Evolutionary conservation across 371 early-diverging fungal species (phyloP), one percentile per base, ranked within the genome.

Genomic region (Smittium mucronatum): DNA sequence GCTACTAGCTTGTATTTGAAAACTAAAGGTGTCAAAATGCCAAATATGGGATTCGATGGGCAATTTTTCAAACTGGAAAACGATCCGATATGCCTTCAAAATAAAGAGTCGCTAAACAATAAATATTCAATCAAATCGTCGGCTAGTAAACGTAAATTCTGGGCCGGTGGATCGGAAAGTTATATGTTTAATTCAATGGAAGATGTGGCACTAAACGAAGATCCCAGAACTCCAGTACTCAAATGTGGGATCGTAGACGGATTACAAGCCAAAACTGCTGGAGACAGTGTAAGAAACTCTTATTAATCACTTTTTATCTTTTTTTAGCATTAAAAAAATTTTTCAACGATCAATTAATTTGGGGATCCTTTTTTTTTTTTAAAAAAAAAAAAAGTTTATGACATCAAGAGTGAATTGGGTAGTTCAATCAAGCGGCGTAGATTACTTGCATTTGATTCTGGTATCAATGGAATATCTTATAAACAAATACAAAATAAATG

Each of bases 361-460:
- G n/a, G n/a, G n/a, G n/a, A n/a, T n/a, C n/a, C n/a, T n/a, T n/a
- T n/a, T n/a, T n/a, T n/a, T n/a, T n/a, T n/a, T n/a, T n/a, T n/a
- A n/a, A n/a, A n/a, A n/a, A n/a, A n/a, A n/a, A n/a, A n/a, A 11
- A 63, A 11, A 63, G 33, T 95, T 85, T 73, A 80, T 92, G 80
- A 93, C 95, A 0, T 92, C 91, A 28, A 83, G 97, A 8, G 83
- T 96, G 66, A 98, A 98, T 76, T 98, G 98, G 98, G 94, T 90
- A 0, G 97, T 98, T 0, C 98, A 98, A 75, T 94, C 95, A n/a
- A 93, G 94, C 0, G 98, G 97, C 30, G 98, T 97, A n/a, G 98
- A 98, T 73, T 98, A 98, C 72, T 78, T 98, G 29, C 98, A 98
- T 75, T 75, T 98, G 70, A 81, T 98, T n/a, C 81, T 98, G 36